Base-by-base conservation (phyloP, 1,139 yeast genomes). In the Taiozyma onychis region DNA sequence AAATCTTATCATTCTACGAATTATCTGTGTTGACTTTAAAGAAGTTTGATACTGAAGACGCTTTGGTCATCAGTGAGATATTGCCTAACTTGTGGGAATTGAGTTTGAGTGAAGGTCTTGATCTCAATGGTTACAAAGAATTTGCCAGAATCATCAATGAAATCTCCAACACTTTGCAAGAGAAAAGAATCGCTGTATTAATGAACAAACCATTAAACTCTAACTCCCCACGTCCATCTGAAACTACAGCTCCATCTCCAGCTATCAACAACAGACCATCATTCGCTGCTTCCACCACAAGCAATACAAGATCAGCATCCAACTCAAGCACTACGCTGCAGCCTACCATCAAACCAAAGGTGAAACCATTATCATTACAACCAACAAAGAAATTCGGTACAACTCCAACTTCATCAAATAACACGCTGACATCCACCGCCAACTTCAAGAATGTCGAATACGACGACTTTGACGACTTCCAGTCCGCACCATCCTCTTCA, bases 1-100 rank as follows among this genome's bases (percentile, higher is more conserved):
- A 78, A 28, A 76, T 85, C 2, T 66, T 86, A 47, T 66, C 66
- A 5, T 79, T 87, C 21, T 85, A 83, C 28, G 22, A 39, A 21
- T n/a, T 32, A 24, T 8, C 41, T 43, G 22, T 39, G 22, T 13
- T 18, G 8, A 44, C 32, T 21, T 28, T 34, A 16, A 26, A 9
- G 41, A 39, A 28, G n/a, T 50, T 37, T 45, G 46, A 24, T 8
- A 50, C 43, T 45, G 43, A 41, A 41, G 50, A 43, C 26, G 42
- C 42, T 18, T 44, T 45, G 14, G 41, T 50, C 7, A 45, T 50
- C 5, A 14, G 24, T n/a, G 51, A 50, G 6, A 45, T 50, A 7
- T 32, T 50, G 26, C 48, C 51, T 16, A 48, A 50, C 14, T 27
- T 50, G 16, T 50, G 53, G 53, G 50, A 48, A 26, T n/a, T 50